Conservation (phyloP, 176 grass and related monocot genomes). For the Alopecurus myosuroides region DNA sequence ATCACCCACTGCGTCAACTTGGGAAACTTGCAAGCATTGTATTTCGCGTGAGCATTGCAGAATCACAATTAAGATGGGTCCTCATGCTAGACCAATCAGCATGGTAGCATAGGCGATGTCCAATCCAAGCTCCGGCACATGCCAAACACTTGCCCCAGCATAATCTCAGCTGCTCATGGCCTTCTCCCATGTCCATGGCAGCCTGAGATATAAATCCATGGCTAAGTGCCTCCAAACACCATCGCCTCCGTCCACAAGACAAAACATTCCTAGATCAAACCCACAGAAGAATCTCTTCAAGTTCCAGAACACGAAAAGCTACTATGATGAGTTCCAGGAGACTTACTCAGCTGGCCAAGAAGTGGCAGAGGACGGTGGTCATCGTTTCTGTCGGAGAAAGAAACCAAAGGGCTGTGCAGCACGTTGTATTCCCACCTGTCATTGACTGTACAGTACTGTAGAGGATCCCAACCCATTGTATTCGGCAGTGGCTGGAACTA, state of each 20-base stretch:
- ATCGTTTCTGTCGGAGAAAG: neutral
- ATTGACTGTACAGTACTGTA: too few species aligned
- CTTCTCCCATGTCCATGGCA: neutral
- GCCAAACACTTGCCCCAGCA: neutral
- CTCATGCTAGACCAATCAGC: neutral
- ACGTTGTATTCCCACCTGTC: too few species aligned
- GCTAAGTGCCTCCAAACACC: neutral
- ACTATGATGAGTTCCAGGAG: conserved; percentile 30
- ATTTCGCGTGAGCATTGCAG: neutral
- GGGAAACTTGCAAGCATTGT: neutral
- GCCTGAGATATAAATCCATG: neutral
- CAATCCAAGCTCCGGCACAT: neutral
- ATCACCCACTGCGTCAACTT: neutral
- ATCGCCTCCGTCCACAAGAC: neutral
- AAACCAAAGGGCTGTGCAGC: too few species aligned
- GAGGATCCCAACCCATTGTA: too few species aligned
- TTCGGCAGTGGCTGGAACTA: too few species aligned
- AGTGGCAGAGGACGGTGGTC: conserved; percentile 37
- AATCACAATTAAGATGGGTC: neutral
- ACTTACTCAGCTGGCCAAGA: conserved; percentile 26
- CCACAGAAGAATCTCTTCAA: neutral
- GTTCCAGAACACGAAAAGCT: neutral
- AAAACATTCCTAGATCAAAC: neutral
- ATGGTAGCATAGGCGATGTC: neutral
- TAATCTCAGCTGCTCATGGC: neutral